Conservation (phyloP, 148 eudicot genomes). For the Dianthus caryophyllus region DNA sequence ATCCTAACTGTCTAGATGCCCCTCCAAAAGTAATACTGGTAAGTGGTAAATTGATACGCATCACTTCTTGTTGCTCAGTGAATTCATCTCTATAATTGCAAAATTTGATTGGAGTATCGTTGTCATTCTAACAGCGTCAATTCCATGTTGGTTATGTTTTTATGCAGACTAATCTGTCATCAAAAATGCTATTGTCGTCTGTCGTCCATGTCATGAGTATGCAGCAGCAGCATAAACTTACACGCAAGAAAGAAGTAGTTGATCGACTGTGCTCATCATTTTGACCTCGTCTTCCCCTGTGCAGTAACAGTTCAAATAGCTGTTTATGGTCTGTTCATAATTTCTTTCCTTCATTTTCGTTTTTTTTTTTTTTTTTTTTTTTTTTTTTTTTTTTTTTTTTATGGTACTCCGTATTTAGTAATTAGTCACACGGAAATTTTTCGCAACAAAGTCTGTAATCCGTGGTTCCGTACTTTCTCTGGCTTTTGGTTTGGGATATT, state of each 20-base stretch:
- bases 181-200: conserved; percentile 15
- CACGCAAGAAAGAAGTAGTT: conserved; percentile 1
- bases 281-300: conserved; percentile 2
- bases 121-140: background rate
- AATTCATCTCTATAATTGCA: background rate
- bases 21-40: conserved; percentile 36
- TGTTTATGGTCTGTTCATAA: background rate
- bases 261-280: background rate
- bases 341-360: background rate
- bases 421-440: background rate
- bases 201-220: conserved; percentile 4
- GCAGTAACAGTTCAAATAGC: conserved; percentile 12
- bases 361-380: background rate
- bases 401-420: background rate
- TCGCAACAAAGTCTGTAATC: background rate
- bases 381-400: background rate
- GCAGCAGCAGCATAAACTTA: conserved; percentile 9
- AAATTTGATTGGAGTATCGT: background rate
- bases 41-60: conserved; percentile 31
- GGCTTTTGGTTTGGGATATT: conserved; percentile 15
- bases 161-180: conserved; percentile 16
- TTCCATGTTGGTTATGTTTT: background rate
- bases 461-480: background rate
- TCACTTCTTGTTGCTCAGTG: background rate
- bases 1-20: conserved; percentile 56